Conservation (phyloP, 768 basidiomycete genomes). For the Psilocybe tampanensis region DNA sequence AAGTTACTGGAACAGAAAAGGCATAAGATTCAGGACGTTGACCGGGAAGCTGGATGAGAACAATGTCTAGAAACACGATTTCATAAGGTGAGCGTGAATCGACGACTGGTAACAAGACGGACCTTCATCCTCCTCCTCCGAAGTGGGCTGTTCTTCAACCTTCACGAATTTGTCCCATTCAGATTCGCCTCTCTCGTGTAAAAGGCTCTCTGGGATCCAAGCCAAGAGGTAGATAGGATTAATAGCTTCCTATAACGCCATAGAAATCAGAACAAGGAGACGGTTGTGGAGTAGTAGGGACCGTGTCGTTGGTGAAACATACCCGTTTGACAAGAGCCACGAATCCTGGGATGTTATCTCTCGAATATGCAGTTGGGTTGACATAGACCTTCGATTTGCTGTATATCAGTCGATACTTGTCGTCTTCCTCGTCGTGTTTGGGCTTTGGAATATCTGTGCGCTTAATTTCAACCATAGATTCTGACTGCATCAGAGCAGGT, state of each 20-base stretch:
- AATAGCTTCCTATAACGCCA: conserved; percentile 59
- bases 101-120: conserved; percentile 18
- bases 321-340: conserved; percentile 90
- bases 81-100: conserved; percentile 5
- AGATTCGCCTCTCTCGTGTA: conserved; percentile 77
- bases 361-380: conserved; percentile 88
- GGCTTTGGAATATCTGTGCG: conserved; percentile 33
- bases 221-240: conserved; percentile 82
- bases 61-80: conserved; percentile 57
- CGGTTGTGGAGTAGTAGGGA: not conserved
- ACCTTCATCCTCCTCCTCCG: conserved; percentile 78
- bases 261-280: not conserved
- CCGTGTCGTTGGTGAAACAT: conserved; percentile 1
- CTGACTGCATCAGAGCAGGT: conserved; percentile 33
- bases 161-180: conserved; percentile 92
- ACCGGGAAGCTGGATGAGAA: conserved; percentile 82
- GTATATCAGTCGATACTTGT: conserved; percentile 77
- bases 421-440: conserved; percentile 43
- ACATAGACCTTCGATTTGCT: conserved; percentile 95
- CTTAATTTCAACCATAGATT: conserved; percentile 80
- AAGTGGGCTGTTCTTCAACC: conserved; percentile 67
- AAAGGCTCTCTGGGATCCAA: conserved; percentile 89
- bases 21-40: conserved; percentile 90
- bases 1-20: conserved; percentile 90
- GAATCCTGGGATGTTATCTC: conserved; percentile 95